phyloP scores from a whole-genome alignment of 2,329 filamentous ascomycete genomes.

The Aspergillus puulaauensis region DNA sequence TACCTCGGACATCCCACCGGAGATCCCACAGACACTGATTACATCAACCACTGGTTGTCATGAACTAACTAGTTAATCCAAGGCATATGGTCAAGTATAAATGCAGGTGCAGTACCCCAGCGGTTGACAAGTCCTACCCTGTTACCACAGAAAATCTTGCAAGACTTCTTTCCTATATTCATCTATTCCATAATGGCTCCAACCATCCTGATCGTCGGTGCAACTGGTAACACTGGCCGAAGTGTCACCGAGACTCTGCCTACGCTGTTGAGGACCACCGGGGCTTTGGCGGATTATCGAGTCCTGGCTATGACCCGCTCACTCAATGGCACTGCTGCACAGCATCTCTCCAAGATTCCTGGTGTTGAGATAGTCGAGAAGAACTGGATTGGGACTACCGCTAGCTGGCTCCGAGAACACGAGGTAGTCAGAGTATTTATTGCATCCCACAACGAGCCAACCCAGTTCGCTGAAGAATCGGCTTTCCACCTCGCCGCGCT shows the following conservation, averaged over 20 bases:
- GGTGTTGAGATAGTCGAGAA: slow-evolving; percentile 36
- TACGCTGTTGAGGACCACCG: slow-evolving; percentile 20
- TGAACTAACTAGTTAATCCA: no score
- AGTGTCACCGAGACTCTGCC: slow-evolving; percentile 28
- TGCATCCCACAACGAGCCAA: slow-evolving; percentile 38
- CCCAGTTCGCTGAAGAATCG: slow-evolving; percentile 44
- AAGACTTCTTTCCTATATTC: background rate
- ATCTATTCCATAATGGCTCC: background rate
- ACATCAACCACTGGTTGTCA: no score
- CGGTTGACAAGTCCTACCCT: background rate
- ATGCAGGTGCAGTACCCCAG: no score
- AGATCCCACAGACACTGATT: no score
- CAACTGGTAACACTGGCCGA: slow-evolving; percentile 40
- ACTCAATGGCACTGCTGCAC: slow-evolving; percentile 16
- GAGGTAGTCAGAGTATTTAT: slow-evolving; percentile 41
- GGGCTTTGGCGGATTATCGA: slow-evolving; percentile 15
- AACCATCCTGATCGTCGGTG: slow-evolving; percentile 30
- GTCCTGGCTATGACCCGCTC: slow-evolving; percentile 37
- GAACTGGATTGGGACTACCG: slow-evolving; percentile 39
- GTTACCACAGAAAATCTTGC: background rate
- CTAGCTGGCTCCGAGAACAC: slow-evolving; percentile 41
- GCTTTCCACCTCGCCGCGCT: slow-evolving; percentile 37
- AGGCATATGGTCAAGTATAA: no score
- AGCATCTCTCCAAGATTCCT: slow-evolving; percentile 31
- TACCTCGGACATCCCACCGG: no score